Conservation (phyloP, 805 yeast genomes). For the Wickerhamomyces strasburgensis region DNA sequence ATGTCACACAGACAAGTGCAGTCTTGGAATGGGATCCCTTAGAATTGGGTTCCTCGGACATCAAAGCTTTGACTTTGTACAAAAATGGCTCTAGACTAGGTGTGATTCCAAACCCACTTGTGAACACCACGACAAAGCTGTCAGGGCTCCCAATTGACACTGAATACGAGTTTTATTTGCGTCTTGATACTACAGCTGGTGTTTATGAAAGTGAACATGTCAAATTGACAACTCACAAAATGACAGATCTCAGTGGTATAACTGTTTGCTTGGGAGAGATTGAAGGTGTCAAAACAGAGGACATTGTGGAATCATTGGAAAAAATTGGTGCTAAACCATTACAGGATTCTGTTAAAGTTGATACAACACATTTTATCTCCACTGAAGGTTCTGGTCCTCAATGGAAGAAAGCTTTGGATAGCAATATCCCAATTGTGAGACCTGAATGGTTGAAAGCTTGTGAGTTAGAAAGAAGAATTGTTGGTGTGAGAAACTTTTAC, state of each 20-base stretch:
- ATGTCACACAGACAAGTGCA: constrained; percentile 90
- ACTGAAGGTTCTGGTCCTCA: constrained; percentile 69
- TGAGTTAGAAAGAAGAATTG: constrained; percentile 80
- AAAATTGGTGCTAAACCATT: constrained; percentile 82
- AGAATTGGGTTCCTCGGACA: constrained; percentile 73
- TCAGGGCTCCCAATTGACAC: constrained; percentile 90
- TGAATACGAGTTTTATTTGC: constrained; percentile 70
- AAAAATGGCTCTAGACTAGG: constrained; percentile 71
- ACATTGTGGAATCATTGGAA: constrained; percentile 55
- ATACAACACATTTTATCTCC: constrained; percentile 90
- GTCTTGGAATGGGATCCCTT: constrained; percentile 92
- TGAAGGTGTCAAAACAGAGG: constrained; percentile 40
- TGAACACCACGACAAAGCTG: constrained; percentile 75
- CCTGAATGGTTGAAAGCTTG: constrained; percentile 98
- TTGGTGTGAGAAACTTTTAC: constrained; percentile 87
- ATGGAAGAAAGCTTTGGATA: constrained; percentile 71
- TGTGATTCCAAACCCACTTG: constrained; percentile 75
- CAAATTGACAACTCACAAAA: constrained; percentile 79
- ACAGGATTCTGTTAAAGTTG: constrained; percentile 70
- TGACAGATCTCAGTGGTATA: constrained; percentile 93
- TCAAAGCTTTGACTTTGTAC: constrained; percentile 71
- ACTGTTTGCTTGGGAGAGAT: constrained; percentile 86
- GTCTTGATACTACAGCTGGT: constrained; percentile 90
- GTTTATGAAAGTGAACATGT: constrained; percentile 61
- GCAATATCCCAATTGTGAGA: constrained; percentile 87